A percentile compares a stretch with the other conserved stretches of the same genome.
phyloP scores from a whole-genome alignment of 2,329 filamentous ascomycete genomes.

The Lachnellula cervina region DNA sequence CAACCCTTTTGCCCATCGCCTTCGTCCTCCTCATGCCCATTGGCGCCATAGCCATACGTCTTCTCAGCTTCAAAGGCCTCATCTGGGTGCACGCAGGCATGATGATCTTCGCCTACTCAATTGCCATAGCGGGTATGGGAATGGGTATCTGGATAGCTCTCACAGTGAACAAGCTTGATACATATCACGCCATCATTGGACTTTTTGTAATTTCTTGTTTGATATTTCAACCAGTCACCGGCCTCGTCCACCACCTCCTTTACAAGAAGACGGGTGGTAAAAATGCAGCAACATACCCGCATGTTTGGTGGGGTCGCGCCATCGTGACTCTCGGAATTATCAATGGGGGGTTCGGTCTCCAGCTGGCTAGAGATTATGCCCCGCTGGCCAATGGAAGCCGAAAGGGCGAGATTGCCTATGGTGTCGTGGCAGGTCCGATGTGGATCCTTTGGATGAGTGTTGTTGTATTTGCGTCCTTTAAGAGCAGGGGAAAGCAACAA shows the following conservation, averaged over 20 bases:
- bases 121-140: slow-evolving; percentile 56
- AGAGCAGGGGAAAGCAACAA: slow-evolving; percentile 3
- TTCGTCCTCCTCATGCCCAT: slow-evolving; percentile 56
- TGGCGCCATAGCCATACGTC: slow-evolving; percentile 56
- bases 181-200: slow-evolving; percentile 50
- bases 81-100: slow-evolving; percentile 49
- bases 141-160: slow-evolving; percentile 46
- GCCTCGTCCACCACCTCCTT: slow-evolving; percentile 51
- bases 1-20: slow-evolving; percentile 53
- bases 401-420: slow-evolving; percentile 47
- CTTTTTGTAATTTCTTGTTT: slow-evolving; percentile 49
- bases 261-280: slow-evolving; percentile 41
- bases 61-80: slow-evolving; percentile 43
- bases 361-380: slow-evolving; percentile 38
- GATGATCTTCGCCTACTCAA: slow-evolving; percentile 49
- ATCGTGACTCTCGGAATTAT: slow-evolving; percentile 56
- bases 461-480: slow-evolving; percentile 16
- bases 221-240: slow-evolving; percentile 52
- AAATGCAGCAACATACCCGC: slow-evolving; percentile 44
- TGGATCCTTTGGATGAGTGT: slow-evolving; percentile 41
- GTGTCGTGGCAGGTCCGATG: slow-evolving; percentile 50
- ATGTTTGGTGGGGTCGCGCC: slow-evolving; percentile 58
- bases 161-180: slow-evolving; percentile 2
- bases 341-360: slow-evolving; percentile 59
- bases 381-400: slow-evolving; percentile 15